A percentile compares a stretch with the other conserved stretches of the same genome.
Evolutionary conservation across 2,329 filamentous ascomycete species (phyloP).

Genomic region (Colletotrichum trifolii): DNA sequence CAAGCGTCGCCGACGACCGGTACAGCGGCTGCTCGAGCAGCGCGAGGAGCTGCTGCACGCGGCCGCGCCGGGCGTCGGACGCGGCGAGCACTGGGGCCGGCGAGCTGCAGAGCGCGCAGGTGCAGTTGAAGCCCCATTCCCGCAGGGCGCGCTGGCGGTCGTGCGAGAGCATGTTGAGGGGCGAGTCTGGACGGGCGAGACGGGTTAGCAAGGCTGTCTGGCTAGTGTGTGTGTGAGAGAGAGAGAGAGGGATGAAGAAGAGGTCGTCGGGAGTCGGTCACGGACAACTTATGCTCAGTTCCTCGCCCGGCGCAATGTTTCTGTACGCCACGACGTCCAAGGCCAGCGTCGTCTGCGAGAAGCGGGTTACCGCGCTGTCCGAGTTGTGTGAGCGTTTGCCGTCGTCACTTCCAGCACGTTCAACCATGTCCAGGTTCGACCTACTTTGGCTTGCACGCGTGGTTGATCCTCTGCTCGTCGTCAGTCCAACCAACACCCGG

Average conservation of each 20-base stretch:
- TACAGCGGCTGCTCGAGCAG: conserved; percentile 37
- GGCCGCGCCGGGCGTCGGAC: conserved; percentile 40
- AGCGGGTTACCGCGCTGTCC: conserved; percentile 46
- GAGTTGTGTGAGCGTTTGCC: conserved; percentile 3
- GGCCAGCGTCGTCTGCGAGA: conserved; percentile 44
- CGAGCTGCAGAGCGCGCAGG: conserved; percentile 41
- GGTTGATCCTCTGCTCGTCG: conserved; percentile 47
- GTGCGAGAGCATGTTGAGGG: conserved; percentile 41
- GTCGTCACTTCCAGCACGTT: neutral
- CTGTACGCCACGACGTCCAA: conserved; percentile 48
- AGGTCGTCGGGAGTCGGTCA: neutral
- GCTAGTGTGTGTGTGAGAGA: neutral
- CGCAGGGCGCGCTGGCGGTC: conserved; percentile 40
- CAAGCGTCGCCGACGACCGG: conserved; percentile 20
- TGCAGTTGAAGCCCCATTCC: conserved; percentile 45
- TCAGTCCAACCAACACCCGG: neutral
- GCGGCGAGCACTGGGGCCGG: conserved; percentile 20
- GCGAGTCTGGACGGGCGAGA: conserved; percentile 37
- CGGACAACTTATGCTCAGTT: conserved; percentile 51
- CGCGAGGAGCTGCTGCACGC: conserved; percentile 40
- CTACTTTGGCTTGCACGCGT: conserved; percentile 51
- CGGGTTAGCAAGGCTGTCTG: neutral
- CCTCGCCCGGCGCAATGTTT: conserved; percentile 48
- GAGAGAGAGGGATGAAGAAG: neutral
- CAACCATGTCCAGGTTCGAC: conserved; percentile 1